These are phyloP conservation scores for Pueraria montana DNA, from an alignment of 306 rosid genomes.

Conservation along the genomic window DNA sequence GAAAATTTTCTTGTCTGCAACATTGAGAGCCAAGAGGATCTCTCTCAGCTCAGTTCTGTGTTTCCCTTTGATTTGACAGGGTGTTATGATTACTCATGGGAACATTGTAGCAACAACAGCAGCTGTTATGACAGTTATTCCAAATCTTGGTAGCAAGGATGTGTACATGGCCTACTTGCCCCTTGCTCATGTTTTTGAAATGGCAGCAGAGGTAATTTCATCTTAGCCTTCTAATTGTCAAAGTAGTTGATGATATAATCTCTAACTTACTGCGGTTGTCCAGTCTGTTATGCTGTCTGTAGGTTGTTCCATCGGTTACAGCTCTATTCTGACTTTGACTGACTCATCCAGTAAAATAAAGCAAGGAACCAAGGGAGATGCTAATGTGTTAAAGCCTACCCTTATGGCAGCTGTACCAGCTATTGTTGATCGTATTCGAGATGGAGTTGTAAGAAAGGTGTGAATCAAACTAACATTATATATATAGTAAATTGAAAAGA, in stretches of 20 bases:
- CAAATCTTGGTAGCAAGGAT: constrained; percentile 68
- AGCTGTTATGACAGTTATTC: constrained; percentile 77
- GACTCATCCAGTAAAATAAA: constrained; percentile 82
- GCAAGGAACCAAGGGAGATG: constrained; percentile 94
- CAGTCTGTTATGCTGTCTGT: constrained; percentile 87
- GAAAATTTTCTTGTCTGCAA: neutral
- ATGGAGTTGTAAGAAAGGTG: constrained; percentile 87
- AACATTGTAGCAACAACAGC: constrained; percentile 86
- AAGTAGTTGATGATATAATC: constrained; percentile 24
- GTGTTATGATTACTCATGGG: constrained; percentile 94
- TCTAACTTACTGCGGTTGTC: constrained; percentile 54
- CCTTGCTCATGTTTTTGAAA: constrained; percentile 90
- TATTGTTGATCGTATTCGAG: constrained; percentile 85
- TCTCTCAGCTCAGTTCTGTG: neutral
- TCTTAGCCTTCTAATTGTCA: constrained; percentile 25
- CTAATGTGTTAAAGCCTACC: constrained; percentile 75
- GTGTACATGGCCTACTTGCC: constrained; percentile 91
- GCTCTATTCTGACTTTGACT: constrained; percentile 79
- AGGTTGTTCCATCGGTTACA: constrained; percentile 77
- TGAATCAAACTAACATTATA: neutral
- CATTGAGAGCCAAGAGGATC: constrained; percentile 32
- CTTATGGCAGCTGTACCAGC: constrained; percentile 90
- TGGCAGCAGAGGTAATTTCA: constrained; percentile 87
- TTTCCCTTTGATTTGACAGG: constrained; percentile 39
- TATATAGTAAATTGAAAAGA: too few relatives aligned